Percentiles rank a stretch among this genome's conserved stretches.
Evolutionary conservation across 208 protist species (phyloP).

Genomic region (Novymonas esmeraldas): DNA sequence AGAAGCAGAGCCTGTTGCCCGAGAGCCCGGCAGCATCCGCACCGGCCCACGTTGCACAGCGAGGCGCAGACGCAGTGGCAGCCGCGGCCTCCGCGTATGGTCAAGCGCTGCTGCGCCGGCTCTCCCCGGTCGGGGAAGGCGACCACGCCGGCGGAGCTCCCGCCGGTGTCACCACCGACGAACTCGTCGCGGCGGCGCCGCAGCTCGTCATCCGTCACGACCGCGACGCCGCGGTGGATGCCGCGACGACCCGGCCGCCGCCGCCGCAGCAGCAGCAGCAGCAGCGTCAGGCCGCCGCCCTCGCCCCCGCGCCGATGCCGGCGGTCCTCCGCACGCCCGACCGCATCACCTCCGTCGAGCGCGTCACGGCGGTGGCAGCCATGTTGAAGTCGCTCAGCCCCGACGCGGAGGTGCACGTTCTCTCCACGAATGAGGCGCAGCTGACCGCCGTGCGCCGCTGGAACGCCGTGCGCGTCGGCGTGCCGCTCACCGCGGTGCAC

Average conservation of each 20-base stretch:
- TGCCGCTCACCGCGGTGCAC: constrained; percentile 42
- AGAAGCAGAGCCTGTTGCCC: constrained; percentile 25
- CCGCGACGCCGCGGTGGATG: not conserved
- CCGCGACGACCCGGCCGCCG: not conserved
- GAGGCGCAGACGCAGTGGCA: not conserved
- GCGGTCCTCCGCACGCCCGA: constrained; percentile 34
- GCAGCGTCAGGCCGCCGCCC: not conserved
- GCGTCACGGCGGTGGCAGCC: constrained; percentile 75
- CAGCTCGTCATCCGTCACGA: constrained; percentile 6
- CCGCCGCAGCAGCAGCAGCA: too few species aligned
- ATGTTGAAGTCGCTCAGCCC: constrained; percentile 91
- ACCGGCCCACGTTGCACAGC: not conserved
- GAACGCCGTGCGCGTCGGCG: constrained; percentile 37
- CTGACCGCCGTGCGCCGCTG: constrained; percentile 59
- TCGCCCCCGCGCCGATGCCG: not conserved
- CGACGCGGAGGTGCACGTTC: constrained; percentile 77
- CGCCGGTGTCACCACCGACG: not conserved
- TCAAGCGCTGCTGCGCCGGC: constrained; percentile 21
- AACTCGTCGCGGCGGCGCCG: not conserved
- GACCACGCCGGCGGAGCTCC: not conserved
- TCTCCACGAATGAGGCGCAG: constrained; percentile 63
- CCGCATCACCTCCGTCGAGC: constrained; percentile 69
- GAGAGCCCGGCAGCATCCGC: not conserved
- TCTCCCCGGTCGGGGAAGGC: constrained; percentile 4
- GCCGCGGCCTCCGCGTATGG: constrained; percentile 16